Conservation (phyloP, 139 green algal genomes). For the Chlorella sp. region DNA sequence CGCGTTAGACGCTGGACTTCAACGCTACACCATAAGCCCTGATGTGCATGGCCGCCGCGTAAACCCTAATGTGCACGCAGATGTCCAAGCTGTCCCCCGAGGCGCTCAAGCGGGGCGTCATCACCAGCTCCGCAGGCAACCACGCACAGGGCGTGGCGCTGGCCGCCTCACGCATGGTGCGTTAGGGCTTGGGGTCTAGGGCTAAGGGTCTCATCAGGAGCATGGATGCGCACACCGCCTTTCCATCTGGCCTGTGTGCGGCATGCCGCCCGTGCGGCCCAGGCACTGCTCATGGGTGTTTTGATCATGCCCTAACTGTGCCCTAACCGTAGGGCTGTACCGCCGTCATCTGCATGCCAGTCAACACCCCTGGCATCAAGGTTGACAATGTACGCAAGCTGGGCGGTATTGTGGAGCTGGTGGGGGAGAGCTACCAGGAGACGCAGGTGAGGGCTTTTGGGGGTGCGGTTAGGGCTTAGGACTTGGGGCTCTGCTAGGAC, state of each 20-base stretch:
- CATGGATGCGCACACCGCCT: too few relatives aligned
- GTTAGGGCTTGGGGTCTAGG: background rate
- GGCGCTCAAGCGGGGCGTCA: slow-evolving; percentile 72
- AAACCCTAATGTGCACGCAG: too few relatives aligned
- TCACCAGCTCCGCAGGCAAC: slow-evolving; percentile 90
- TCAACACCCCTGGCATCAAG: slow-evolving; percentile 82
- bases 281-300: too few relatives aligned
- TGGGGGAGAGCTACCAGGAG: slow-evolving; percentile 92
- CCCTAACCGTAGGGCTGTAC: slow-evolving; percentile 72
- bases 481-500: background rate
- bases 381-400: slow-evolving; percentile 65
- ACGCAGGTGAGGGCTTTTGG: slow-evolving; percentile 59
- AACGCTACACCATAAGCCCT: too few relatives aligned
- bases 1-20: too few relatives aligned
- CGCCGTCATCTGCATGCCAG: slow-evolving; percentile 88
- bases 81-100: slow-evolving; percentile 79
- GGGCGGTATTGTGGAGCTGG: slow-evolving; percentile 84
- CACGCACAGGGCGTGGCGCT: slow-evolving; percentile 95
- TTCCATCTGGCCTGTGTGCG: too few relatives aligned
- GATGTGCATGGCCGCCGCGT: too few relatives aligned
- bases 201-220: background rate
- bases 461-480: background rate
- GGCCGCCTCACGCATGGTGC: slow-evolving; percentile 59
- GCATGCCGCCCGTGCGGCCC: too few relatives aligned
- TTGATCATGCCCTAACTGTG: too few relatives aligned